These are phyloP conservation scores for Corylus americana DNA, from an alignment of 306 rosid species.

Conservation along the genomic window DNA sequence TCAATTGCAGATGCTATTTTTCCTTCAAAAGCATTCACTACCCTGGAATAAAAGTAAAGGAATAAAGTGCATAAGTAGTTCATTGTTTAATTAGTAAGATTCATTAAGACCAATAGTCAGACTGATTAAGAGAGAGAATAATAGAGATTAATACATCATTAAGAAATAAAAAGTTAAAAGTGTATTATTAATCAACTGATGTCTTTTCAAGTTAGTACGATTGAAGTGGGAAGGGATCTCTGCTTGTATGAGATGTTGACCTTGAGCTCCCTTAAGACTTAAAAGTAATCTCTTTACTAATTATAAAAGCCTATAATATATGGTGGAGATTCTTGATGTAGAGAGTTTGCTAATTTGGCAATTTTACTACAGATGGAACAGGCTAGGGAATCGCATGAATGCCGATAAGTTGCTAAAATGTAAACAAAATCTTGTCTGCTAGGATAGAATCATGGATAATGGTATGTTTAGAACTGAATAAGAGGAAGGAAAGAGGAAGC, in stretches of 20 bases:
- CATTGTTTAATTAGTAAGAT: slow-evolving; percentile 7
- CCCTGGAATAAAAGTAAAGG: slow-evolving; percentile 45
- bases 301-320: not conserved
- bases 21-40: slow-evolving; percentile 58
- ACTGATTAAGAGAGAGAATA: not conserved
- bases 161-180: slow-evolving; percentile 1
- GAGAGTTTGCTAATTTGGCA: not conserved
- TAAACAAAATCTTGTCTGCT: not conserved
- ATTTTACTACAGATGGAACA: not conserved
- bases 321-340: not conserved
- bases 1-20: slow-evolving; percentile 68
- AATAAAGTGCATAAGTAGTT: slow-evolving; percentile 16
- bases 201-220: not conserved
- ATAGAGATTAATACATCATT: not conserved
- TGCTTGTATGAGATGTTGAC: slow-evolving; percentile 1
- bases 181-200: slow-evolving; percentile 12
- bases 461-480: not conserved
- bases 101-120: not conserved
- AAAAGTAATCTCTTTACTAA: not conserved
- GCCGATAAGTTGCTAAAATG: not conserved
- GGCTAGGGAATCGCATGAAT: not conserved
- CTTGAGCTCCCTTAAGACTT: not conserved
- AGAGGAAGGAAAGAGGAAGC: not conserved
- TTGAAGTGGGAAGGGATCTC: slow-evolving; percentile 11
- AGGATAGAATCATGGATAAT: not conserved